These are phyloP conservation scores for Dichotomopilus funicola DNA, from an alignment of 2,329 filamentous ascomycete genomes.

Conservation along the genomic window DNA sequence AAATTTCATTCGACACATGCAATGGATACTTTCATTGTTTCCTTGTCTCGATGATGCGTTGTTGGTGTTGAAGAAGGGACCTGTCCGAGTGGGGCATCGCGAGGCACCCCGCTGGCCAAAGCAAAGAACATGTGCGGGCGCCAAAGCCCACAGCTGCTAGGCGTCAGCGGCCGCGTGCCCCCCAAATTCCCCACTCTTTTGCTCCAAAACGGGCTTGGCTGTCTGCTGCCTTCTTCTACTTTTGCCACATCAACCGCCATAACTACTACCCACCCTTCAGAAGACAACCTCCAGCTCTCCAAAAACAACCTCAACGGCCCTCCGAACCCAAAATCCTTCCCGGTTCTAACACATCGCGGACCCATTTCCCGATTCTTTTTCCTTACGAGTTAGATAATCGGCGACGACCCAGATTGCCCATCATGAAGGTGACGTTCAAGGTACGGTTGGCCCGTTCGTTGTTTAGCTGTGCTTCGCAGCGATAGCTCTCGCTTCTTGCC, in stretches of 20 bases:
- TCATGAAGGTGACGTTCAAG: conserved; percentile 64
- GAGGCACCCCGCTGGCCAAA: background rate
- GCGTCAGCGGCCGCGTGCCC: conserved; percentile 16
- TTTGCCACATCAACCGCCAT: conserved; percentile 5
- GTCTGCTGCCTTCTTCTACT: conserved; percentile 5
- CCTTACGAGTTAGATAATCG: conserved; percentile 19
- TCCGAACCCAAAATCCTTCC: background rate
- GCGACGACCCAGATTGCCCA: conserved; percentile 37
- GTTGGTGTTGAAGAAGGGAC: background rate
- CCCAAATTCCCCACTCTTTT: conserved; percentile 5
- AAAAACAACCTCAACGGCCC: background rate
- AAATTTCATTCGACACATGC: no score
- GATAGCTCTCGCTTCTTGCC: no score
- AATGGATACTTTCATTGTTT: no score
- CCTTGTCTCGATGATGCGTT: background rate
- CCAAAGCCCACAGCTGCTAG: background rate
- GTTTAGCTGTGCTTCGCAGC: no score
- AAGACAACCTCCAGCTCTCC: background rate
- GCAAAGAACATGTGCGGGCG: no score
- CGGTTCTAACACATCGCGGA: background rate
- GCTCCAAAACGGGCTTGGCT: background rate
- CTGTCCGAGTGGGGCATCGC: conserved; percentile 7
- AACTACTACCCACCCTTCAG: background rate
- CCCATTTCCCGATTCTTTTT: background rate
- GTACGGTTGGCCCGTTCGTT: conserved; percentile 30